Evolutionary conservation across 1,284 basidiomycete species (phyloP).

Genomic region (Garcileccinum viscosum): DNA sequence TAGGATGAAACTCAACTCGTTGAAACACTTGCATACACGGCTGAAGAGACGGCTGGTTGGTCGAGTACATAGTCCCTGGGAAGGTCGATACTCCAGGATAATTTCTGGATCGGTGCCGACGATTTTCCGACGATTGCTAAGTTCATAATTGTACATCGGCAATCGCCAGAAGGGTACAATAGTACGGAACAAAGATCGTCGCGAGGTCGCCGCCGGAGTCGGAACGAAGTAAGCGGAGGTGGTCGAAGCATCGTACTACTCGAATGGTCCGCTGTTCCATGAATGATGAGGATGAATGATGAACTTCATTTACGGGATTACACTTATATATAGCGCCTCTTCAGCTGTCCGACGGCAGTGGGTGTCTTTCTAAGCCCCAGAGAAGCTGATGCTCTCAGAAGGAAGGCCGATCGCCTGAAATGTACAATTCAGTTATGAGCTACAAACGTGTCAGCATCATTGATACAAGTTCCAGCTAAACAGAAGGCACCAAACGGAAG

Average conservation of each 20-base stretch:
- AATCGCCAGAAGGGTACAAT: not conserved
- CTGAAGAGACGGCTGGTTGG: not conserved
- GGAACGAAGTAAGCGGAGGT: not conserved
- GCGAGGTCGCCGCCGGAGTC: not conserved
- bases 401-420: not conserved
- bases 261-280: not conserved
- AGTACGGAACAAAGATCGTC: not conserved
- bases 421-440: not conserved
- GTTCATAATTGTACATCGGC: not conserved
- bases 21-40: not conserved
- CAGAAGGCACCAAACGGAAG: not conserved
- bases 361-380: not conserved
- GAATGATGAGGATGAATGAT: not conserved
- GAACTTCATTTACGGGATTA: not conserved
- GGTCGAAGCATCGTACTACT: not conserved
- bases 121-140: not conserved
- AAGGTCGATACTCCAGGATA: not conserved
- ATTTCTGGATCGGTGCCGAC: not conserved
- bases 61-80: not conserved
- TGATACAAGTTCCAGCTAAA: not conserved
- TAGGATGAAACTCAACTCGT: not conserved
- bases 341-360: slow-evolving; percentile 1
- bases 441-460: not conserved
- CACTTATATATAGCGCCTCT: not conserved
- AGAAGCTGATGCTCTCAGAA: not conserved